Conservation (phyloP, 345 rosid species). For the Streptanthus diversifolius region DNA sequence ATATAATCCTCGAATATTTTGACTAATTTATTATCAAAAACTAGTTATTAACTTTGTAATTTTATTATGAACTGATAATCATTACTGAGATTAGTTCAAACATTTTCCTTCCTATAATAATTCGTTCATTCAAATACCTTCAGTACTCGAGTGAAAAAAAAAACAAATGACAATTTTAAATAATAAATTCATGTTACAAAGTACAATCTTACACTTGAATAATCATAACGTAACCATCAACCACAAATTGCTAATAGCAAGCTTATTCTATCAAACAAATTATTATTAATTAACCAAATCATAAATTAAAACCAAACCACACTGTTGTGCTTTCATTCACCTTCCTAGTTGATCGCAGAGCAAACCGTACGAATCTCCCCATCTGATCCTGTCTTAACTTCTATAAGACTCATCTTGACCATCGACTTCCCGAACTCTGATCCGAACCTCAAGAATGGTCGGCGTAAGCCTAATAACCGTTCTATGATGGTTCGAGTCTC, state of each 20-base stretch:
- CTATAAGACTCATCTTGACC: constrained; percentile 58
- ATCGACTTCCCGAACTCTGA: constrained; percentile 48
- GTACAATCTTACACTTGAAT: constrained; percentile 20
- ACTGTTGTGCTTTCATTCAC: background rate
- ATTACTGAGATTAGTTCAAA: background rate
- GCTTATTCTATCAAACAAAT: constrained; percentile 5
- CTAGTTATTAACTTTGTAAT: background rate
- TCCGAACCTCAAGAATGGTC: constrained; percentile 32
- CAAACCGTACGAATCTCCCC: constrained; percentile 53
- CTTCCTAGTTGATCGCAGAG: constrained; percentile 36
- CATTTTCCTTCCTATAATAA: background rate
- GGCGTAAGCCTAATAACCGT: constrained; percentile 28
- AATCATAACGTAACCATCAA: background rate
- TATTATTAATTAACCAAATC: background rate
- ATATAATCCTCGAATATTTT: background rate
- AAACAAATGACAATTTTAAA: constrained; percentile 7
- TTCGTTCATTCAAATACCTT: background rate
- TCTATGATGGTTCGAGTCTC: constrained; percentile 32
- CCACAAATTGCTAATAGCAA: constrained; percentile 6
- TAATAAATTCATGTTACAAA: constrained; percentile 13
- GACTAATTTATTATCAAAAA: background rate
- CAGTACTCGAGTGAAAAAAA: background rate
- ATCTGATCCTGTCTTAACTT: constrained; percentile 38
- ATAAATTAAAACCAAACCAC: background rate
- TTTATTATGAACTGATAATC: background rate